Conservation (phyloP, 1,139 yeast genomes). For the Zygosaccharomyces sapae region DNA sequence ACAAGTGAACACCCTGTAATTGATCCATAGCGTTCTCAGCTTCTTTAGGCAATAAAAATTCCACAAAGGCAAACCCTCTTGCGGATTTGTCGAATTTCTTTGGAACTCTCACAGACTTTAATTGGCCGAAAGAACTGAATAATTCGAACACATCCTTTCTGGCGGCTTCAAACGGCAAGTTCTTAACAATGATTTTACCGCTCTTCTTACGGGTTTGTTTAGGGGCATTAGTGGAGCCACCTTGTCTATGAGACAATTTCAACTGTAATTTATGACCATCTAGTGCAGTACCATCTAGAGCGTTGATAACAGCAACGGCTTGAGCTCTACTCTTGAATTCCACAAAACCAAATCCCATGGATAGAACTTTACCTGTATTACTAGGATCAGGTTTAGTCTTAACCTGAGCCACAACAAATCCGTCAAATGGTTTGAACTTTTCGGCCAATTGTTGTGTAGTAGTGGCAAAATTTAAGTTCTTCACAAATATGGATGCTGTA, state of each 20-base stretch:
- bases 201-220: slow-evolving; percentile 40
- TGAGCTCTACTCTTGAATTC: slow-evolving; percentile 77
- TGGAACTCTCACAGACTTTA: slow-evolving; percentile 93
- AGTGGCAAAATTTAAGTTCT: slow-evolving; percentile 86
- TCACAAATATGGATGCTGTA: slow-evolving; percentile 81
- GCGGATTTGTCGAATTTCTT: slow-evolving; percentile 92
- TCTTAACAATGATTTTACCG: slow-evolving; percentile 85
- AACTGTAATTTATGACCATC: slow-evolving; percentile 90
- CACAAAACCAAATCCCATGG: slow-evolving; percentile 98
- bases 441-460: slow-evolving; percentile 53
- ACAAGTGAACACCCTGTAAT: slow-evolving; percentile 90
- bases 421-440: slow-evolving; percentile 66
- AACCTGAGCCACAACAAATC: slow-evolving; percentile 77
- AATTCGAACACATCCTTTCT: slow-evolving; percentile 86
- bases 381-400: slow-evolving; percentile 88
- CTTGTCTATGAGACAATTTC: slow-evolving; percentile 75
- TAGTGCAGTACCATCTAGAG: slow-evolving; percentile 71
- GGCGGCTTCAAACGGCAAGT: slow-evolving; percentile 93
- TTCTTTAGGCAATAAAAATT: slow-evolving; percentile 80
- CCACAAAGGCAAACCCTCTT: slow-evolving; percentile 98
- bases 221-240: slow-evolving; percentile 35
- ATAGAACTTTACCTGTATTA: slow-evolving; percentile 55
- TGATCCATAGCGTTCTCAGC: slow-evolving; percentile 96
- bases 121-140: slow-evolving; percentile 89
- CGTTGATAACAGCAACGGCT: slow-evolving; percentile 69